Evolutionary conservation across 371 early-diverging fungal species (phyloP), one percentile per base, ranked within the genome.

Genomic region (Mucor indicus): DNA sequence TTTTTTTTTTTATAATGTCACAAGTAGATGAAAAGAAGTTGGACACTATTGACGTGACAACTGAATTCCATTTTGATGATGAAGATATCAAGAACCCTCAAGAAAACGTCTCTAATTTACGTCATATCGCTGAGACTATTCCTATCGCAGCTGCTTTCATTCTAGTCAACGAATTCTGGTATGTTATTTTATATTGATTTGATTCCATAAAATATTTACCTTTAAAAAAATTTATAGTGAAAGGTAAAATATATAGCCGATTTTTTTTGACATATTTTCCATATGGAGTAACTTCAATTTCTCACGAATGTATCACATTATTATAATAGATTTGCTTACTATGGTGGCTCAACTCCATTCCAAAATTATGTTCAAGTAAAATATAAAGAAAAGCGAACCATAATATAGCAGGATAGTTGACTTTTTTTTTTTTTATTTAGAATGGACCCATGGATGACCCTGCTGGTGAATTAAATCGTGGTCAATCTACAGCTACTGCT

Each of bases 261-360:
- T 23, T 20, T 45, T 23, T 21, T 41, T 21, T 25, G 13, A 20
- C 24, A 17, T 42, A 27, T 44, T 32, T 31, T 15, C 54, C 42
- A 39, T 29, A 55, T 38, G 19, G 19, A 50, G 38, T 19, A 31
- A 19, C 13, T 17, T 27, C 16, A 6, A 17, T 39, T 49, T 55
- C 56, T 44, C 45, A 55, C 50, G 49, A 33, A 19, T 42, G n/a
- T n/a, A 32, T 44, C 15, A 6, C 6, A 12, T 22, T 17, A 41
- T 24, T 53, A 19, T 35, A 74, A 80, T 61, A 79, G 87, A 43
- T 83, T 86, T 48, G 69, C 88, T 3, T 88, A 76, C 71, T 86
- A 85, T 60, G 87, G 86, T 48, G 84, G 81, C 4, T 84, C 85
- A 10, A 67, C 75, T 19, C 64, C 82, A 55, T 85, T 85, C 55